Base-by-base conservation (phyloP, 1,284 basidiomycete species). In the Melampsora americana region DNA sequence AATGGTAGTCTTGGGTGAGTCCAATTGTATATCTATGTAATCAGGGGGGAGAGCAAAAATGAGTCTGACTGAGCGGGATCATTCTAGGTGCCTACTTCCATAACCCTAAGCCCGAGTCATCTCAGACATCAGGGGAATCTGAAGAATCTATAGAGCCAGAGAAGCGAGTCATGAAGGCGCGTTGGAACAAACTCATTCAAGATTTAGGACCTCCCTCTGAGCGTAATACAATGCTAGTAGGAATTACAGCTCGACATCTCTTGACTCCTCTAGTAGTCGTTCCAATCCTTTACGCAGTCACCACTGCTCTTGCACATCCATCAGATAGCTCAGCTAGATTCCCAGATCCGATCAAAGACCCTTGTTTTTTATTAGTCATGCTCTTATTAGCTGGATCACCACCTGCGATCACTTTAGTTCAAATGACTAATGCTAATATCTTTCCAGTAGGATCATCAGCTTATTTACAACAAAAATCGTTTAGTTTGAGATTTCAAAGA, bases 1-100 rank as follows among this genome's bases (percentile, higher is more conserved):
- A 28, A 82, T 85, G 78, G 80, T 85, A 20, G 83, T 84, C 56
- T 81, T 85, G 44, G 84, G 84, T 75, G 9, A 61, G 73, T 59
- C 6, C 11, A 42, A 42, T 42, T 12, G 4, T n/a, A n/a, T n/a
- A n/a, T 42, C 39, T 42, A 42, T 9, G 11, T 12, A 42, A 28
- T 23, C 18, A 68, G 28, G 18, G 16, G 14, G 4, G 5, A 12
- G 18, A 35, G 11, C 48, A 16, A 28, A 66, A 53, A 32, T 23
- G 44, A 32, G 12, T 61, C 56, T 61, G 50, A 65, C 65, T 67
- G 26, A 7, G n/a, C 0, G 0, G 12, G 9, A 42, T 44, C 23
- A 59, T 12, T 35, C 35, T 44, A 75, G 65, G 71, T 46, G 62
- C 66, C 23, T 75, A 67, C 56, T 75, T 75, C 30, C 16, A 68